Percentiles rank a stretch among this genome's conserved stretches.
Evolutionary conservation across 331 rosid species (phyloP).

Genomic region (Malus hybrid): DNA sequence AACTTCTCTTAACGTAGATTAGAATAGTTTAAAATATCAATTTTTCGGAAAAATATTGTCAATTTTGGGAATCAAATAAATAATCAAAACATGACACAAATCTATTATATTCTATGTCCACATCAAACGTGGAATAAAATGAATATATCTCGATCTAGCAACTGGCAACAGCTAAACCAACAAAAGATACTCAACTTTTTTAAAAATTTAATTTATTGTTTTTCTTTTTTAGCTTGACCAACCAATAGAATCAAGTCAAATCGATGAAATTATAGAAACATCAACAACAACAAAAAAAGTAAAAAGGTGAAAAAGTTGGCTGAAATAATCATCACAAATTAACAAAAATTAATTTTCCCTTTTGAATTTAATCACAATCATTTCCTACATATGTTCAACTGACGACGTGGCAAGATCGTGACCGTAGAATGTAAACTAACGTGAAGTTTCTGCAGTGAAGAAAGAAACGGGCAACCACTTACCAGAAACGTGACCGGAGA

Average conservation of each 20-base stretch:
- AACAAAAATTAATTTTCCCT: neutral
- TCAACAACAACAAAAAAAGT: neutral
- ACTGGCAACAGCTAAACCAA: neutral
- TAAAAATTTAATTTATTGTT: neutral
- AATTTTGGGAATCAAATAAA: neutral
- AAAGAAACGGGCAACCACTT: neutral
- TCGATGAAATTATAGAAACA: neutral
- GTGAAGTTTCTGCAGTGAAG: neutral
- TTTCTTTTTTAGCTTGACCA: neutral
- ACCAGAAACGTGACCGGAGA: neutral
- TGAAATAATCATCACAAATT: neutral
- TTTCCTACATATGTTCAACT: too few species aligned
- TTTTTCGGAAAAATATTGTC: neutral
- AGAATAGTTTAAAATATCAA: too few species aligned
- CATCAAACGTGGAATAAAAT: neutral
- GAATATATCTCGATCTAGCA: neutral
- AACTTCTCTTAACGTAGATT: neutral
- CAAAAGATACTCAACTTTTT: neutral
- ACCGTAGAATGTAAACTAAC: neutral
- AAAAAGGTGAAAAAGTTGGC: neutral
- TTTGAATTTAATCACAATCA: neutral
- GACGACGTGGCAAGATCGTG: slow-evolving; percentile 8
- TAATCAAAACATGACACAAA: neutral
- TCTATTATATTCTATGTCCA: neutral
- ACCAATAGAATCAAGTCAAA: neutral